Evolutionary conservation across 192 early-diverging fungal genomes (phyloP).

Genomic region (Coemansia guatemalensis): DNA sequence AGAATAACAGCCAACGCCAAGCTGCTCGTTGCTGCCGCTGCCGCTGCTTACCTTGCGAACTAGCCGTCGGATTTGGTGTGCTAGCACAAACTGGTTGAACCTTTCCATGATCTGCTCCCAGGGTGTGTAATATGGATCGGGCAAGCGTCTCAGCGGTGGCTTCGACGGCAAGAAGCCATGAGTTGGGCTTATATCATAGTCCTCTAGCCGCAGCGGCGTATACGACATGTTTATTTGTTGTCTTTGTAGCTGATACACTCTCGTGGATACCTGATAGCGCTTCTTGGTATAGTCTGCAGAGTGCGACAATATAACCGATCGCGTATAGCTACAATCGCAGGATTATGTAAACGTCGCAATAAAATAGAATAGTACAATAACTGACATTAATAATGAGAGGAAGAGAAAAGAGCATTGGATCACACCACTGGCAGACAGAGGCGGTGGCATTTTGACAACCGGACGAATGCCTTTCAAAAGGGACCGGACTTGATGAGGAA

Average conservation of each 20-base stretch:
- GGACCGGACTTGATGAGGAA: too few species aligned
- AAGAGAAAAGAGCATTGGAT: too few species aligned
- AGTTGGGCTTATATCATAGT: constrained; percentile 79
- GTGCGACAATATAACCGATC: constrained; percentile 9
- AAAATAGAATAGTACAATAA: too few species aligned
- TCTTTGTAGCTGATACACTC: neutral
- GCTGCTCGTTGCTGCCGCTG: neutral
- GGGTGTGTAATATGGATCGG: constrained; percentile 76
- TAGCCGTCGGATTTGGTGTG: constrained; percentile 63
- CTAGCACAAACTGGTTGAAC: constrained; percentile 73
- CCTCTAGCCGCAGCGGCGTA: constrained; percentile 56
- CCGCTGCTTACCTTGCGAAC: constrained; percentile 62
- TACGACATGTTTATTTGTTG: constrained; percentile 12
- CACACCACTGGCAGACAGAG: too few species aligned
- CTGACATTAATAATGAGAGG: too few species aligned
- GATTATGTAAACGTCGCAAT: too few species aligned
- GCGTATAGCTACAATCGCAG: neutral
- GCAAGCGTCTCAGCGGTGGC: constrained; percentile 72
- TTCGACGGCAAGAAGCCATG: constrained; percentile 85
- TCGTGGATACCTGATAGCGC: neutral
- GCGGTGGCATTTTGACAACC: too few species aligned
- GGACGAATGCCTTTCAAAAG: too few species aligned
- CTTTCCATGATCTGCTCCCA: constrained; percentile 85
- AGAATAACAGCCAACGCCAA: neutral
- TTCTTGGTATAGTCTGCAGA: neutral